Conservation (phyloP, 73 alveolate genomes). For the Paramecium biaurelia region DNA sequence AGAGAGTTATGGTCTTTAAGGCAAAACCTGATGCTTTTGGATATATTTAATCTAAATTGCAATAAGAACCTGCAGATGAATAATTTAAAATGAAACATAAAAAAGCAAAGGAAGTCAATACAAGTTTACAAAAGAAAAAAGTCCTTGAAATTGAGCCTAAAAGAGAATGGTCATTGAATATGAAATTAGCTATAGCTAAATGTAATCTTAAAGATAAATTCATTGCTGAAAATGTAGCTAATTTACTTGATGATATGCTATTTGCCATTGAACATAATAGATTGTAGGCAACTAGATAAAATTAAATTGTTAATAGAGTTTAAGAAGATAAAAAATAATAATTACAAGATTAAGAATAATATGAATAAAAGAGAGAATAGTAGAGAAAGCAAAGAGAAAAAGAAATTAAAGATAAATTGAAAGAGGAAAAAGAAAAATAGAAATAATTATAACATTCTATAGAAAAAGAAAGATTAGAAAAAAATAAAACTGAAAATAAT, state of each 20-base stretch:
- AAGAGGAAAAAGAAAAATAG: neutral
- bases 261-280: conserved; percentile 17
- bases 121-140: neutral
- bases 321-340: conserved; percentile 1
- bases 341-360: neutral
- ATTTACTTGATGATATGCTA: conserved; percentile 19
- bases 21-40: conserved; percentile 35
- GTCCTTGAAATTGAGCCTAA: conserved; percentile 48
- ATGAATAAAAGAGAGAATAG: neutral
- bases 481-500: neutral
- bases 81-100: neutral
- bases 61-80: neutral
- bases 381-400: conserved; percentile 2
- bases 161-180: neutral
- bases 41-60: neutral
- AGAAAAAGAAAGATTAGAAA: neutral
- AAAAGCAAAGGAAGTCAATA: neutral
- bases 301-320: neutral
- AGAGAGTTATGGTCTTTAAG: neutral
- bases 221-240: neutral
- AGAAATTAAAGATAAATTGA: conserved; percentile 12
- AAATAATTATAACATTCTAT: too few relatives aligned
- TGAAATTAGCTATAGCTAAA: conserved; percentile 1
- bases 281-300: neutral
- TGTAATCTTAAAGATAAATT: neutral